A percentile compares a stretch with the other conserved stretches of the same genome.
Evolutionary conservation across 2,329 filamentous ascomycete genomes (phyloP).

Genomic region (Orbilia javanica): DNA sequence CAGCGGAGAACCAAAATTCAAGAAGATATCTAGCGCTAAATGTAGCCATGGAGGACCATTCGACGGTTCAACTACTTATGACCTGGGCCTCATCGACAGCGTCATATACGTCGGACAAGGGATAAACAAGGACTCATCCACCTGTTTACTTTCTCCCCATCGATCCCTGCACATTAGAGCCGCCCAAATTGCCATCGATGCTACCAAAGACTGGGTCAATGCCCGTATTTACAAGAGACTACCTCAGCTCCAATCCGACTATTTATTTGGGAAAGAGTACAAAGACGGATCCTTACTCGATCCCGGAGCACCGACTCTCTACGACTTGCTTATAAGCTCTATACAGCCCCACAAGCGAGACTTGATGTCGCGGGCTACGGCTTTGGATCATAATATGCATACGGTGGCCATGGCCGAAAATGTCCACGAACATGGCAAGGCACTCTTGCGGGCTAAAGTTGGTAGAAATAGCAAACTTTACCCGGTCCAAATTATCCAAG

Average conservation of each 20-base stretch:
- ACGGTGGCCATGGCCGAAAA: constrained; percentile 19
- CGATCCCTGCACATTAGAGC: constrained; percentile 15
- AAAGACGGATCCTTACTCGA: background rate
- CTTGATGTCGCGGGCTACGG: constrained; percentile 7
- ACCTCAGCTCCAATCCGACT: background rate
- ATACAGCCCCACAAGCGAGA: constrained; percentile 25
- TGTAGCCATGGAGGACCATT: constrained; percentile 47
- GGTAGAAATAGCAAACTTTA: constrained; percentile 21
- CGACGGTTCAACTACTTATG: constrained; percentile 9
- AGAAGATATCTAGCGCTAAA: constrained; percentile 21
- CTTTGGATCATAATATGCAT: constrained; percentile 11
- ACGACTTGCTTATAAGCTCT: background rate
- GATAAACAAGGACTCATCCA: constrained; percentile 49
- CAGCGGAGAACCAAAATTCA: constrained; percentile 23
- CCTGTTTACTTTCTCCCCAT: constrained; percentile 36
- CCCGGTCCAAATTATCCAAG: constrained; percentile 24
- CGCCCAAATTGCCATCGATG: background rate
- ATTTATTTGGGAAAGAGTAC: constrained; percentile 24
- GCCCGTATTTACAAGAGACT: constrained; percentile 17
- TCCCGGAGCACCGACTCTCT: background rate
- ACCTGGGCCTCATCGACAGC: background rate
- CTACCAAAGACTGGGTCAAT: constrained; percentile 32
- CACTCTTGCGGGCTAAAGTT: background rate
- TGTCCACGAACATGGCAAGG: constrained; percentile 32
- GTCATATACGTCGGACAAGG: constrained; percentile 27